Evolutionary conservation across 2,329 filamentous ascomycete species (phyloP), one percentile per base, ranked within the genome.

Genomic region (Moelleriella libera): DNA sequence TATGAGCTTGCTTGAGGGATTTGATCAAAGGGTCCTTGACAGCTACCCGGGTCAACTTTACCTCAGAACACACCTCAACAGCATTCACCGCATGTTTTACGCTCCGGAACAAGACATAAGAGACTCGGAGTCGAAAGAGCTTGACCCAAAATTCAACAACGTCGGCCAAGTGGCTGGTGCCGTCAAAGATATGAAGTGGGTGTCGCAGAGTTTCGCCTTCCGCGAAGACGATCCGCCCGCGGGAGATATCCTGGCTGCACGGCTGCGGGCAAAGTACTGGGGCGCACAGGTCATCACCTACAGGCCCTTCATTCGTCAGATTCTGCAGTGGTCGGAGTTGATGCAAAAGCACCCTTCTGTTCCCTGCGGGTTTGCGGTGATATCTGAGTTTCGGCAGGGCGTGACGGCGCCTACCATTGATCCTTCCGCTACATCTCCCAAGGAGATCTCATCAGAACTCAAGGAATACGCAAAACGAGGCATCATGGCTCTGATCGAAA

Each of bases 261-360:
- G 92, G 28, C 71, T 97, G 51, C 82, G 90, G 41, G 92, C 86
- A 11, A 97, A 98, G 63, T 97, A 92, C 63, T 97, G 90, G 71
- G 92, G 92, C 21, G 89, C 88, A 0, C 78, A 84, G 53, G 88
- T 94, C 52, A 89, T 97, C 59, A 89, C 90, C 30, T 85, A 92
- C 60, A 78, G 92, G 29, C 87, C 86, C 1, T 88, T 90, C 51
- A 61, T 82, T 47, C 67, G 70, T 52, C 68, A 73, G 51, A 74
- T 83, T 43, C 63, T 83, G 54, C 63, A 79, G 53, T 63, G 68
- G 60, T 65, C 68, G 49, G 55, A 64, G 52, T 55, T 63, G 56
- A 58, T 60, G 54, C 57, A 60, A 50, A 59, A 62, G 12, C 60
- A 64, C 51, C 63, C 55, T 43, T 57, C 56, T 2, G 61, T 57